phyloP scores from a whole-genome alignment of 768 basidiomycete genomes.

The Russula virescens region DNA sequence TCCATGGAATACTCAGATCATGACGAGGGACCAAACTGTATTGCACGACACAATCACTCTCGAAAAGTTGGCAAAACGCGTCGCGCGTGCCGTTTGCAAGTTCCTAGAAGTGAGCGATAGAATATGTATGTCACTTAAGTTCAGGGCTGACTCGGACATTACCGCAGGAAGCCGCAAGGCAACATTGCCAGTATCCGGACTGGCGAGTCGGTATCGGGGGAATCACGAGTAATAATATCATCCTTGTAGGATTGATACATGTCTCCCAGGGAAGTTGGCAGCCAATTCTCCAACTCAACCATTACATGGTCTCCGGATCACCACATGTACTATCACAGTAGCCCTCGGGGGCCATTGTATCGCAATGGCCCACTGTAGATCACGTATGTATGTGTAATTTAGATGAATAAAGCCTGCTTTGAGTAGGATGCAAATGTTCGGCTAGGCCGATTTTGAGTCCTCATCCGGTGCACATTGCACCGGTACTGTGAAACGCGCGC shows the following conservation, averaged over 20 bases:
- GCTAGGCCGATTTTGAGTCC: too few relatives aligned
- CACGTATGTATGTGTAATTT: too few relatives aligned
- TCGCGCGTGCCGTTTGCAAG: slow-evolving; percentile 10
- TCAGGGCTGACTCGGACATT: not conserved
- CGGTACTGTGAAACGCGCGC: too few relatives aligned
- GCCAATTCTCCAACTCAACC: slow-evolving; percentile 12
- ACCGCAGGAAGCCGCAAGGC: not conserved
- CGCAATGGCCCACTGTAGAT: too few relatives aligned
- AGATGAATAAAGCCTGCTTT: too few relatives aligned
- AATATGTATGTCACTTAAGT: not conserved
- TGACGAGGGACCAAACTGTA: slow-evolving; percentile 9
- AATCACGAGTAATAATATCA: slow-evolving; percentile 11
- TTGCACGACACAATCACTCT: not conserved
- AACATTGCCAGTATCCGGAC: not conserved
- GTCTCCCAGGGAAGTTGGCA: slow-evolving; percentile 21
- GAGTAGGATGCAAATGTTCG: too few relatives aligned
- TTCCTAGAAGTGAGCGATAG: slow-evolving; percentile 11
- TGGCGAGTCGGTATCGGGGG: slow-evolving; percentile 13
- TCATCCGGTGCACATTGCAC: too few relatives aligned
- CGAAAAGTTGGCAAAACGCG: not conserved
- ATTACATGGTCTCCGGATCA: not conserved
- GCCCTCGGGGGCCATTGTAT: too few relatives aligned
- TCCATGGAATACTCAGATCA: slow-evolving; percentile 8
- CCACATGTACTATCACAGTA: not conserved
- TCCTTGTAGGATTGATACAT: slow-evolving; percentile 14